Base-by-base conservation (phyloP, 306 rosid genomes). In the Cucumis hystrix region DNA sequence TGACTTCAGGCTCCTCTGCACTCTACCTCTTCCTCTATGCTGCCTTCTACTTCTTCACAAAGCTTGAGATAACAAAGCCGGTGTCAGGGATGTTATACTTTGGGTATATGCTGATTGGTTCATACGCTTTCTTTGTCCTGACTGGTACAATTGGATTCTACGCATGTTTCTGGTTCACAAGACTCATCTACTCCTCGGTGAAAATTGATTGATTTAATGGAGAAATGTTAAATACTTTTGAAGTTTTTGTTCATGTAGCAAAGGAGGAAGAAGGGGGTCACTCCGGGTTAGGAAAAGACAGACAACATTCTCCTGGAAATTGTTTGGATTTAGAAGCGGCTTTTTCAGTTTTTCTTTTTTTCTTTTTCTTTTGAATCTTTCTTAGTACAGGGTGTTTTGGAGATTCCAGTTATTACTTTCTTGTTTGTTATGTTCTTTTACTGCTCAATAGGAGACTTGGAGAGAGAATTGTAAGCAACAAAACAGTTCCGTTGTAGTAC, bases 1-100 rank as follows among this genome's bases (percentile, higher is more conserved):
- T 93, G 79, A 93, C 98, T 83, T 88, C 97, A 8, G 98, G 98
- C 64, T 91, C 98, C 68, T 93, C 98, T 17, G 97, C 98, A 33
- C 80, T 93, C 63, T 93, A 93, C 79, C 96, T 93, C 81, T 91
- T 93, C 86, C 83, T 91, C 23, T 93, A 93, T 63, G 91, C 98
- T 52, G 84, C 88, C 37, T 93, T 93, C 85, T 93, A 93, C 88
- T 93, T 93, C 90, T 91, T 87, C 91, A 89, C 96, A 51, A 93
- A 91, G 86, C 96, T 93, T 49, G 97, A 93, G 76, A 93, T 93
- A 71, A 79, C 92, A 10, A 91, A 91, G 91, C 97, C 93, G 2
- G 96, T 91, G 40, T 93, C 98, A 17, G 97, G 98, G 40, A 81
- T 87, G 51, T 76, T 93, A 85, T 93, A 89, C 83, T 93, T 93